Percentiles rank a stretch among this genome's conserved stretches.
These are phyloP conservation scores for Oenanthe sinensis DNA, from an alignment of 129 eudicot genomes.

Conservation along the genomic window DNA sequence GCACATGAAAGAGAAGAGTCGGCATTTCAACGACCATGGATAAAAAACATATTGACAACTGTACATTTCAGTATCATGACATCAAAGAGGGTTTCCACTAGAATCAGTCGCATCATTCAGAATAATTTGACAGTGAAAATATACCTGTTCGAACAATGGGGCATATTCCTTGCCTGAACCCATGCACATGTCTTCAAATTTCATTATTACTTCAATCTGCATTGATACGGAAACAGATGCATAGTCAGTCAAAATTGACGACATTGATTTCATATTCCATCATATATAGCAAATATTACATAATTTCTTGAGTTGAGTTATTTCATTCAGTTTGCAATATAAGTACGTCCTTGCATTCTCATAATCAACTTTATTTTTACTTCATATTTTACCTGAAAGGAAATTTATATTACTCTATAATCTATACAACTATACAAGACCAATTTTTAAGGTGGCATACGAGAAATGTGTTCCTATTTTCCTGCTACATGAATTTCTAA, in stretches of 20 bases:
- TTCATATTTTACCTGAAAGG: background rate
- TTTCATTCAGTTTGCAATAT: background rate
- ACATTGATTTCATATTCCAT: background rate
- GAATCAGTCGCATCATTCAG: background rate
- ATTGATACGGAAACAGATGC: background rate
- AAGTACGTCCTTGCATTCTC: background rate
- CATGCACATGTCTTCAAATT: slow-evolving; percentile 88
- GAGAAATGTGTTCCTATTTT: too few species aligned
- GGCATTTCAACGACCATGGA: background rate
- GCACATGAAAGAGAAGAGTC: background rate
- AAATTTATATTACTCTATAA: background rate
- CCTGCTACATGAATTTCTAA: background rate
- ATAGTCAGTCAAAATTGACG: background rate
- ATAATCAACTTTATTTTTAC: background rate
- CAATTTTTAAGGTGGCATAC: background rate
- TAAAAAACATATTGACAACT: background rate
- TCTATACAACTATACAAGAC: background rate
- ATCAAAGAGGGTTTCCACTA: background rate
- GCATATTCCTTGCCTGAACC: slow-evolving; percentile 56
- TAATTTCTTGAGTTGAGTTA: background rate
- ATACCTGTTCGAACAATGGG: slow-evolving; percentile 50
- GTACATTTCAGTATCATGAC: background rate
- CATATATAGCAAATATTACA: background rate
- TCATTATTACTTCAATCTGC: slow-evolving; percentile 80
- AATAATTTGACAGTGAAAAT: background rate